Base-by-base conservation (phyloP, 2,329 filamentous ascomycete genomes). In the Aspergillus awamori region DNA sequence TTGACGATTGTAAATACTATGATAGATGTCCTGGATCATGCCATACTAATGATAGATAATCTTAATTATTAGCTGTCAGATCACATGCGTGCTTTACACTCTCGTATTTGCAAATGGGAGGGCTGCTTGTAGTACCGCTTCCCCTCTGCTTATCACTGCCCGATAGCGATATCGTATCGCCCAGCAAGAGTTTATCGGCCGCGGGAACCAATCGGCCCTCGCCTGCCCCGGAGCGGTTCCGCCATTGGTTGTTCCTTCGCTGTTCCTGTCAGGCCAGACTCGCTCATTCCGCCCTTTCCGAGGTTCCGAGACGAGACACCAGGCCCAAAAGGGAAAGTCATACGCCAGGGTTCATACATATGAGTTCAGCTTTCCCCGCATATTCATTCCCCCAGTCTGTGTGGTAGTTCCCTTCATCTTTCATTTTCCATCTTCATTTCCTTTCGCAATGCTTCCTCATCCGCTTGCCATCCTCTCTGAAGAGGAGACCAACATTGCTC, bases 381-480 rank as follows among this genome's bases (percentile, higher is more conserved):
- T 38, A 38, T 11, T 59, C 43, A 38, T 11, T 59, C 43, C 22
- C 38, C 11, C 15, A 26, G 15, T 45, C 20, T 33, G 24, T 45
- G 5, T 55, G 24, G 41, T 30, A 41, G 7, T 48, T 39, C n/a
- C 39, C 15, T 38, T 36, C 41, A 22, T 33, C 38, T 33, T 58
- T 30, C 15, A 10, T 33, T 43, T 4, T 8, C 15, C 22, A 47
- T 54, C 22, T 17, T 28, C 24, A 22, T 5, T 17, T 43, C 20
- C n/a, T 20, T 26, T 51, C 26, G 60, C 36, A 47, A 74, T 75
- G 69, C 43, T 64, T n/a, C 65, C 67, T 49, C 74, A 77, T 49
- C 74, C 74, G 8, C 69, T 77, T 8, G 64, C 72, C 26, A 73
- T 72, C 48, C 73, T 77, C 64, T 74, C 74, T 10, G 68, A 70